Percentiles rank a stretch among this genome's conserved stretches.
Conservation (phyloP, 768 basidiomycete genomes). For the Agrocybe praecox region DNA sequence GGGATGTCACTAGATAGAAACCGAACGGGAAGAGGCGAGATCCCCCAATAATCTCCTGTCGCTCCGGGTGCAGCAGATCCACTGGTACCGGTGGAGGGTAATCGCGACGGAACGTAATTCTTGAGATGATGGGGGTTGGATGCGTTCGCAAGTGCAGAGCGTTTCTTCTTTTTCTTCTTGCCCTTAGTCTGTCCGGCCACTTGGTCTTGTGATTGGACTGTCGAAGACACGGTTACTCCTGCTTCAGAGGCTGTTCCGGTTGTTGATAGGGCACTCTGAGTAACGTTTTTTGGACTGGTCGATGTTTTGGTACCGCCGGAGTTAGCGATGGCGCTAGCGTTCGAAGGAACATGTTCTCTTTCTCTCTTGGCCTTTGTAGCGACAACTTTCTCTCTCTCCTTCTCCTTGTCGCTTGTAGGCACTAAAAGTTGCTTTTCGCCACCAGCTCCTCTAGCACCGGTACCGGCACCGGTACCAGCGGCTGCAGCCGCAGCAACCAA, state of each 20-base stretch:
- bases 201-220: background rate
- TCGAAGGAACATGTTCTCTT: constrained; percentile 25
- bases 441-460: background rate
- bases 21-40: constrained; percentile 63
- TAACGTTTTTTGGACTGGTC: constrained; percentile 36
- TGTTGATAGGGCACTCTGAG: background rate
- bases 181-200: constrained; percentile 32
- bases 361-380: constrained; percentile 20
- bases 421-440: constrained; percentile 3
- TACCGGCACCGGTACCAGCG: constrained; percentile 4
- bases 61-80: constrained; percentile 14
- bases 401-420: constrained; percentile 20
- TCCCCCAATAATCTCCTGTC: constrained; percentile 31
- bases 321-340: constrained; percentile 22
- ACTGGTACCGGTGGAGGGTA: constrained; percentile 45
- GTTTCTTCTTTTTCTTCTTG: constrained; percentile 99
- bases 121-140: constrained; percentile 94
- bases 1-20: constrained; percentile 75
- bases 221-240: background rate
- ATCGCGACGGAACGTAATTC: constrained; percentile 89
- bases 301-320: constrained; percentile 28
- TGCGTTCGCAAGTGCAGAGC: constrained; percentile 87
- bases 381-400: constrained; percentile 23
- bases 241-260: background rate
- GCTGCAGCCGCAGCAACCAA: constrained; percentile 28